These are phyloP conservation scores for Salix viminalis DNA, from an alignment of 345 rosid species.

Conservation along the genomic window DNA sequence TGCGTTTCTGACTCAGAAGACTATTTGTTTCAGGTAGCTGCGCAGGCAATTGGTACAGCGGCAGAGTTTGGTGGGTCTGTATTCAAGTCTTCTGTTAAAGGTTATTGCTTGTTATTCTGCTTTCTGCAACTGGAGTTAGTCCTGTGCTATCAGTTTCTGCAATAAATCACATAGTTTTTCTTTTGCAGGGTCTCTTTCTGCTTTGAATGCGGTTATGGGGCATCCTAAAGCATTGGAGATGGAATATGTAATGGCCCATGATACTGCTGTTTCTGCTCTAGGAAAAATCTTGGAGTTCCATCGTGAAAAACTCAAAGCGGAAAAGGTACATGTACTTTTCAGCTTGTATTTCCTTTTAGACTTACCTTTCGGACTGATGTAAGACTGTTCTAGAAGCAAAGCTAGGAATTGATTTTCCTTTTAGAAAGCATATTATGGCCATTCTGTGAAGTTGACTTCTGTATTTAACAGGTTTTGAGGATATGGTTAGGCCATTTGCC, in stretches of 20 bases:
- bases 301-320: background rate
- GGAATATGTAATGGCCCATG: slow-evolving; percentile 13
- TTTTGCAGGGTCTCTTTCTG: slow-evolving; percentile 4
- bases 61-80: slow-evolving; percentile 16
- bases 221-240: background rate
- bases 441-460: background rate
- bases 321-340: background rate
- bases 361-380: background rate
- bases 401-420: background rate
- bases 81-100: background rate
- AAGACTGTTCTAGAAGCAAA: background rate
- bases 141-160: too few relatives aligned
- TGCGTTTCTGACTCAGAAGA: background rate
- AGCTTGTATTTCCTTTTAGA: background rate
- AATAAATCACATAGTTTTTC: too few relatives aligned
- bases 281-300: slow-evolving; percentile 17
- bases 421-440: background rate
- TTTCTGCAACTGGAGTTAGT: background rate
- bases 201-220: slow-evolving; percentile 4
- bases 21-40: background rate
- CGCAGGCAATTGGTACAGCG: background rate
- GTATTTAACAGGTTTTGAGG: slow-evolving; percentile 6
- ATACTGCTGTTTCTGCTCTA: slow-evolving; percentile 12
- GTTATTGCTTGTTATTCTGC: background rate
- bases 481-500: slow-evolving; percentile 16